Percentiles rank a stretch among this genome's conserved stretches.
Conservation (phyloP, 169 alveolate genomes). For the Plasmodium fragile region DNA sequence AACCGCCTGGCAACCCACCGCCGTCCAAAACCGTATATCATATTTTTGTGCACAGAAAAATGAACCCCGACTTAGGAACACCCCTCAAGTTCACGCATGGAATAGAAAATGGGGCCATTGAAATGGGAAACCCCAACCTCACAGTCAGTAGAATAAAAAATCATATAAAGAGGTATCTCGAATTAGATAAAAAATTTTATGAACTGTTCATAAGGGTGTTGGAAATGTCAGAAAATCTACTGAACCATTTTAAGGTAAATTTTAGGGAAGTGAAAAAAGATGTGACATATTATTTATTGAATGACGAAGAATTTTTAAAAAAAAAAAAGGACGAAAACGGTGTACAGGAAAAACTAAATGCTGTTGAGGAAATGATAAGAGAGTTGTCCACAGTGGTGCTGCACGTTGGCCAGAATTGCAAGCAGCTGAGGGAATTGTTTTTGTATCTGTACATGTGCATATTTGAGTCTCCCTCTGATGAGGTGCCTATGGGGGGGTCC, state of each 20-base stretch:
- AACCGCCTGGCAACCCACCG: not conserved
- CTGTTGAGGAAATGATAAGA: slow-evolving; percentile 20
- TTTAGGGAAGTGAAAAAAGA: slow-evolving; percentile 7
- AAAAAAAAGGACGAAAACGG: slow-evolving; percentile 33
- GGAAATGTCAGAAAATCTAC: slow-evolving; percentile 4
- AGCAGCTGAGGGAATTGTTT: slow-evolving; percentile 27
- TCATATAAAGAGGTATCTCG: slow-evolving; percentile 29
- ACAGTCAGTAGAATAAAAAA: not conserved
- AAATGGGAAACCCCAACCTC: slow-evolving; percentile 6
- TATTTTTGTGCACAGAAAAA: not conserved
- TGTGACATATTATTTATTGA: not conserved
- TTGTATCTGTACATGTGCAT: slow-evolving; percentile 29
- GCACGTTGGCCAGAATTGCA: slow-evolving; percentile 3
- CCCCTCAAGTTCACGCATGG: not conserved
- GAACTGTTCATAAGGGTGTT: slow-evolving; percentile 20
- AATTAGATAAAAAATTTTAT: slow-evolving; percentile 36
- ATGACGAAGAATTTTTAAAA: slow-evolving; percentile 13
- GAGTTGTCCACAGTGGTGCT: not conserved
- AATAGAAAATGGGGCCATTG: not conserved
- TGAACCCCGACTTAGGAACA: not conserved
- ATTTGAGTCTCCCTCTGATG: slow-evolving; percentile 20
- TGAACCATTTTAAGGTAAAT: not conserved
- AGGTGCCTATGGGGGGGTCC: not conserved
- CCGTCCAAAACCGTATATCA: not conserved
- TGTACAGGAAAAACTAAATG: slow-evolving; percentile 13